Conservation (phyloP, 75 land plant genomes). For the Gnetum montanum region DNA sequence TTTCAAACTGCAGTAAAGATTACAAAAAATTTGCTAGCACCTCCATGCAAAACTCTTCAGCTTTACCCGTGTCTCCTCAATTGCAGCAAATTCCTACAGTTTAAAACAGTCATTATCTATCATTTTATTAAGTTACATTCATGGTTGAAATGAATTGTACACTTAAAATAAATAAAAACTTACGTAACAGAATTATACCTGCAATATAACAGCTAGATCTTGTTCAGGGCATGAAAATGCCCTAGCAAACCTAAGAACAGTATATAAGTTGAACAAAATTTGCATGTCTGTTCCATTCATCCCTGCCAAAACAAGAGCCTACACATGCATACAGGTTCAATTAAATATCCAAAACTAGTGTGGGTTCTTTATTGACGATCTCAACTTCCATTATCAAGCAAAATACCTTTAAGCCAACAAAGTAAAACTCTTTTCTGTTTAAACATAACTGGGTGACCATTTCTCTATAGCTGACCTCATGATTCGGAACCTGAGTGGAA, state of each 20-base stretch:
- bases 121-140: no score
- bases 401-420: conserved; percentile 29
- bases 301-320: conserved; percentile 29
- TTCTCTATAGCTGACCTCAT: conserved; percentile 12
- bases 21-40: no score
- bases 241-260: conserved; percentile 17
- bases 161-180: no score
- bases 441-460: conserved; percentile 22
- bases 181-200: no score
- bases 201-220: conserved; percentile 24
- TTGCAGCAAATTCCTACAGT: conserved; percentile 29
- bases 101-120: background rate
- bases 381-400: background rate
- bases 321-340: background rate
- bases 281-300: conserved; percentile 12
- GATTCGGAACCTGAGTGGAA: conserved; percentile 13
- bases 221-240: conserved; percentile 21
- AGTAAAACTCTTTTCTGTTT: conserved; percentile 22
- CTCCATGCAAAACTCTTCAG: conserved; percentile 25
- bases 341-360: no score
- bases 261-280: conserved; percentile 22
- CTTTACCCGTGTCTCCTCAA: conserved; percentile 13
- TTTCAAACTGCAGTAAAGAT: no score
- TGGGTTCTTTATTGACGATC: background rate
- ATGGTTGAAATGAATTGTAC: no score